Evolutionary conservation across 192 early-diverging fungal species (phyloP), one percentile per base, ranked within the genome.

Genomic region (Allomyces arbusculus): DNA sequence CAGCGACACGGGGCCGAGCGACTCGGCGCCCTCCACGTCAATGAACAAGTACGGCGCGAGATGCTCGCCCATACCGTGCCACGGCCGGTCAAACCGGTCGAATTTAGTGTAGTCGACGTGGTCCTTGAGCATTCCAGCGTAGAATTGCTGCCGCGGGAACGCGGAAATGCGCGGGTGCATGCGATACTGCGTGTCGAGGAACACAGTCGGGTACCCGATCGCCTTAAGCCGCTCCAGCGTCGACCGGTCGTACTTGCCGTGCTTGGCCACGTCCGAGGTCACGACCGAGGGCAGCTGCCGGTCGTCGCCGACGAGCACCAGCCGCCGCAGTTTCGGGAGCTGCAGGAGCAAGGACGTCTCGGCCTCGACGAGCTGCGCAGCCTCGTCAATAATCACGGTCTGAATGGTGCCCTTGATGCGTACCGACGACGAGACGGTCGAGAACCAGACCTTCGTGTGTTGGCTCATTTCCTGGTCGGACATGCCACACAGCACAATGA

Each of bases 121-220:
- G 68, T 97, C 91, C 25, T 77, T 70, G 11, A 97, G 77, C 64
- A 74, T 62, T 0, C 80, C 83, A 10, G 81, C 75, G 74, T 97
- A 97, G 68, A 97, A 95, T 33, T 83, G 75, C 3, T 72, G 67
- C 23, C 81, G 86, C 2, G 93, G 92, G 65, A 95, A 91, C 33
- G 92, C 95, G 16, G 96, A 99, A 23, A 99, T 75, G 69, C 94
- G 94, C 33, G 96, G 96, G 68, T 99, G 96, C 96, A 99, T 99
- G 71, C 96, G 91, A 69, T 99, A 99, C 74, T 99, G 96, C 7
- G 97, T 92, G 65, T 96, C 90, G 19, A 99, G 82, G 26, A 93
- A 78, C 4, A 40, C 33, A 7, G 33, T 40, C 33, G 33, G 33
- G 33, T 40, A 40, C 22, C 92, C 91, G n/a, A 97, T 77, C 65